Evolutionary conservation across 306 rosid genomes (phyloP).

Genomic region (Quercus berberidifolia): DNA sequence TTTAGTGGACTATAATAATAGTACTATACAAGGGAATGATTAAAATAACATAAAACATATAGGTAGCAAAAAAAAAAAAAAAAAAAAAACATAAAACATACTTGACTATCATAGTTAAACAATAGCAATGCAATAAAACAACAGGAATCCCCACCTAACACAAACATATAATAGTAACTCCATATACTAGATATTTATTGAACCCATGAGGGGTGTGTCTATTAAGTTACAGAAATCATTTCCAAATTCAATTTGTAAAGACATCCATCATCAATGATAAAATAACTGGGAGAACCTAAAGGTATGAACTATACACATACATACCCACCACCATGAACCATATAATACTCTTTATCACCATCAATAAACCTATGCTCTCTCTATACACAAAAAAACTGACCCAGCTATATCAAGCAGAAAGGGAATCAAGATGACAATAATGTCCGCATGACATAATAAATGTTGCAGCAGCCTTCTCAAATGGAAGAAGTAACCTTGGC

Average conservation of each 20-base stretch:
- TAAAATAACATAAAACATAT: neutral
- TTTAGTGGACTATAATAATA: neutral
- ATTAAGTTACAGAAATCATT: slow-evolving; percentile 48
- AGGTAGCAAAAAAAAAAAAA: no score
- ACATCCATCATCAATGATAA: slow-evolving; percentile 46
- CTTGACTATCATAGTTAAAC: neutral
- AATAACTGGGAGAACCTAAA: slow-evolving; percentile 36
- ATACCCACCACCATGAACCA: slow-evolving; percentile 37
- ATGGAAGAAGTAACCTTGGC: slow-evolving; percentile 37
- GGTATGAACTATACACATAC: slow-evolving; percentile 75
- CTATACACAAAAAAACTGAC: slow-evolving; percentile 40
- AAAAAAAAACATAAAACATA: neutral
- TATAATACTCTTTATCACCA: slow-evolving; percentile 40
- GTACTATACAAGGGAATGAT: neutral
- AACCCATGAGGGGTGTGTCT: slow-evolving; percentile 45
- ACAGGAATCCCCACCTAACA: slow-evolving; percentile 28
- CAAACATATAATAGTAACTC: neutral
- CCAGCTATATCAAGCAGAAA: slow-evolving; percentile 30
- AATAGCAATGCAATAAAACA: neutral
- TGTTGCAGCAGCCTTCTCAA: slow-evolving; percentile 24
- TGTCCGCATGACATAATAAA: slow-evolving; percentile 10
- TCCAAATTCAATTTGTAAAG: slow-evolving; percentile 47
- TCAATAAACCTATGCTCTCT: slow-evolving; percentile 39
- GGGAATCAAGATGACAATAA: slow-evolving; percentile 12
- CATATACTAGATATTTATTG: slow-evolving; percentile 52